phyloP scores from a whole-genome alignment of 441 rosid species.

The Eruca vesicaria region DNA sequence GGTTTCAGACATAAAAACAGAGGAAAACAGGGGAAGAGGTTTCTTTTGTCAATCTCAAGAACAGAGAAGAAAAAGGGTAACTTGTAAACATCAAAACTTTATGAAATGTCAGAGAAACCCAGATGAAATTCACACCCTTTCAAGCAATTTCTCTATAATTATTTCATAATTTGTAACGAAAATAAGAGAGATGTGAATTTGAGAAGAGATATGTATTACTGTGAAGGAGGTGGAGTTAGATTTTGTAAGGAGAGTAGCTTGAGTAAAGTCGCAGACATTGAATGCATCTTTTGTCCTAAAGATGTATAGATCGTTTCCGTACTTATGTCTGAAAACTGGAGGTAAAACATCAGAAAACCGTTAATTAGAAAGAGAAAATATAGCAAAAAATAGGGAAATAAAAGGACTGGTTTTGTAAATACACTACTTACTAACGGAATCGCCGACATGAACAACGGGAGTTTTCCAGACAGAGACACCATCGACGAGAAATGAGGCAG shows the following conservation, averaged over 20 bases:
- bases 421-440: slow-evolving; percentile 68
- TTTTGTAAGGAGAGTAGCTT: slow-evolving; percentile 72
- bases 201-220: slow-evolving; percentile 38
- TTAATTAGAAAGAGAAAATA: not conserved
- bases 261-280: slow-evolving; percentile 74
- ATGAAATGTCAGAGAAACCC: slow-evolving; percentile 10
- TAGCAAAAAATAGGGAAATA: not conserved
- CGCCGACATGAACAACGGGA: slow-evolving; percentile 70
- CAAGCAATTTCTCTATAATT: not conserved
- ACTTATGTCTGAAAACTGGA: slow-evolving; percentile 79
- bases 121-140: not conserved
- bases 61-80: slow-evolving; percentile 8
- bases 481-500: slow-evolving; percentile 59
- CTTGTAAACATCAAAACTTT: slow-evolving; percentile 20
- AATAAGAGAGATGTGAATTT: not conserved
- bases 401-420: not conserved
- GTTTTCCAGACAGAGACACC: slow-evolving; percentile 71
- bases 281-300: slow-evolving; percentile 77
- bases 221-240: slow-evolving; percentile 64
- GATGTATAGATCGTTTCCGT: slow-evolving; percentile 70
- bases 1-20: not conserved
- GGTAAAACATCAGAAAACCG: not conserved
- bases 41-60: slow-evolving; percentile 33
- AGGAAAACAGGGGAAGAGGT: slow-evolving; percentile 17
- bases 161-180: not conserved